Evolutionary conservation across 2,329 filamentous ascomycete species (phyloP).

Genomic region (Kalaharituber pfeilii): DNA sequence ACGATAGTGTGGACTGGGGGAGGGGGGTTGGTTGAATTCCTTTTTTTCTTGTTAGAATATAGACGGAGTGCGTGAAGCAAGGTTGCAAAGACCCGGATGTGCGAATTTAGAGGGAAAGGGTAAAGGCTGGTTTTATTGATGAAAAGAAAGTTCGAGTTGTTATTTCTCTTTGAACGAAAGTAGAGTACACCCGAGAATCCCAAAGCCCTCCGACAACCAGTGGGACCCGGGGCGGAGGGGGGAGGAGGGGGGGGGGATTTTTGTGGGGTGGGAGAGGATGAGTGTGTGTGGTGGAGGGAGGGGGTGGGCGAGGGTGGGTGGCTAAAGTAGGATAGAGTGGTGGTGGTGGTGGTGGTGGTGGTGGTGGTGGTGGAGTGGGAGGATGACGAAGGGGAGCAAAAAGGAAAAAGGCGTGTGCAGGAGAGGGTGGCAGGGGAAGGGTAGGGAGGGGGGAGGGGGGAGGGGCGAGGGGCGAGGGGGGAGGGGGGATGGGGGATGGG

Average conservation of each 20-base stretch:
- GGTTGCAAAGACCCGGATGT: conserved; percentile 6
- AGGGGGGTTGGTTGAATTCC: no score
- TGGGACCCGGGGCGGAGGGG: conserved; percentile 7
- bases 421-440: not conserved
- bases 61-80: not conserved
- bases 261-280: conserved; percentile 1
- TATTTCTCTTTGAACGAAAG: conserved; percentile 12
- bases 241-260: not conserved
- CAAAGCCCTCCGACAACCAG: conserved; percentile 12
- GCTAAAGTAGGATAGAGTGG: conserved; percentile 1
- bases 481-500: no score
- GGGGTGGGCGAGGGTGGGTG: not conserved
- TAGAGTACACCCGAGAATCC: not conserved
- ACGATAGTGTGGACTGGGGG: conserved; percentile 1
- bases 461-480: not conserved
- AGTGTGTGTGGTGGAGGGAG: not conserved
- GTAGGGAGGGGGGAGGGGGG: not conserved
- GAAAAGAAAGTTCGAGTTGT: conserved; percentile 10
- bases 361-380: not conserved
- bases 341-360: not conserved
- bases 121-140: conserved; percentile 5
- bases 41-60: not conserved
- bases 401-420: not conserved
- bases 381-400: not conserved
- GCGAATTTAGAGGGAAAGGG: conserved; percentile 10